phyloP scores from a whole-genome alignment of 768 basidiomycete species.

The Tephrocybe sp. region DNA sequence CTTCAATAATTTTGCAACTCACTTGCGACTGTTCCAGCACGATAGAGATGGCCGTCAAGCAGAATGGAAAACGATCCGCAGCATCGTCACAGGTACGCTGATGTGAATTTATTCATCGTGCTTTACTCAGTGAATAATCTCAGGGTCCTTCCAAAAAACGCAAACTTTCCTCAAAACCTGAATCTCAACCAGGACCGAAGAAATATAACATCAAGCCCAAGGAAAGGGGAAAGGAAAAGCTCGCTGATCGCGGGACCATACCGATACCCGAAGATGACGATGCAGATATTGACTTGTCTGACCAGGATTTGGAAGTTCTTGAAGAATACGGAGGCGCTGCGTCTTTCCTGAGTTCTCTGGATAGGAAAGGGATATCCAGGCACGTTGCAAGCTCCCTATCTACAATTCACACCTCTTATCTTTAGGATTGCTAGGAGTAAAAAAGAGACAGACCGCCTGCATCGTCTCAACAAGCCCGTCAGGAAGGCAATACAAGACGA shows the following conservation, averaged over 20 bases:
- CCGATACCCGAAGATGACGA: conserved; percentile 54
- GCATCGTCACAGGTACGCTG: conserved; percentile 26
- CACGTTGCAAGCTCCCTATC: conserved; percentile 29
- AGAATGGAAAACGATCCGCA: conserved; percentile 34
- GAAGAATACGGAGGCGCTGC: conserved; percentile 61
- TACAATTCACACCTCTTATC: background rate
- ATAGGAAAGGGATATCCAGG: conserved; percentile 82
- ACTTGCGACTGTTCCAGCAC: background rate
- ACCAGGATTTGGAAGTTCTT: conserved; percentile 67
- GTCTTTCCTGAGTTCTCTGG: conserved; percentile 69
- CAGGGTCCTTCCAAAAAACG: conserved; percentile 59
- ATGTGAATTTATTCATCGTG: background rate
- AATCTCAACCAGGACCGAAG: conserved; percentile 17
- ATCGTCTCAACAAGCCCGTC: conserved; percentile 61
- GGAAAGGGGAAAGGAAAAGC: conserved; percentile 56
- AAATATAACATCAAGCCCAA: conserved; percentile 31
- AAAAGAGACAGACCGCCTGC: conserved; percentile 75
- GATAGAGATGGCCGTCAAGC: conserved; percentile 20
- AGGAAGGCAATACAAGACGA: conserved; percentile 44
- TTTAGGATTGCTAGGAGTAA: conserved; percentile 64
- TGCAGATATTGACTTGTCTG: conserved; percentile 58
- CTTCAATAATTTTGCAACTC: background rate
- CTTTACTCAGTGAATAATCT: background rate
- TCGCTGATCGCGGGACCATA: conserved; percentile 58
- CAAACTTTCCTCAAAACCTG: conserved; percentile 42